Evolutionary conservation across 805 yeast species (phyloP).

Genomic region (Yarrowia deformans): DNA sequence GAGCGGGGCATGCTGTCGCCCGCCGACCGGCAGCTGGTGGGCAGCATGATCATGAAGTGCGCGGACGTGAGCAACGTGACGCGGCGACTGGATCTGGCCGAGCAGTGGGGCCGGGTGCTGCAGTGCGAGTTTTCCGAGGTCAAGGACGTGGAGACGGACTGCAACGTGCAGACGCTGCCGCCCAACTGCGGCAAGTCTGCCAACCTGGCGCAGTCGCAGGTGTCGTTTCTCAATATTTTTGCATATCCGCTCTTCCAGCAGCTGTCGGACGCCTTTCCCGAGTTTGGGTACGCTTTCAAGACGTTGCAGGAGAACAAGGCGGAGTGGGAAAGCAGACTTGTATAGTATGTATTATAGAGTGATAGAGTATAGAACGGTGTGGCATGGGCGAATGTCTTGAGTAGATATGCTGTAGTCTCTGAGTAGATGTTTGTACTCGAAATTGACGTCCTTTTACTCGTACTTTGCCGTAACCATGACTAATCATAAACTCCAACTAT

Average conservation of each 20-base stretch:
- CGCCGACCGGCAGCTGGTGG: constrained; percentile 53
- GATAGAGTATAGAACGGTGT: constrained; percentile 19
- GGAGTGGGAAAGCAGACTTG: constrained; percentile 38
- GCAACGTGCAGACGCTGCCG: constrained; percentile 44
- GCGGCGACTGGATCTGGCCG: constrained; percentile 74
- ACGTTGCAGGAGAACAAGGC: constrained; percentile 35
- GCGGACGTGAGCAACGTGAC: constrained; percentile 96
- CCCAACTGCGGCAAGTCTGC: constrained; percentile 37
- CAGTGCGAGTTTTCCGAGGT: constrained; percentile 80
- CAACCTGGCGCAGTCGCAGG: constrained; percentile 69
- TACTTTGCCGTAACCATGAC: too few species aligned
- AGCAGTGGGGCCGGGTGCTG: constrained; percentile 87
- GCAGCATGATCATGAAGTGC: constrained; percentile 81
- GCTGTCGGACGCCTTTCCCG: constrained; percentile 66
- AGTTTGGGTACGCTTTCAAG: constrained; percentile 40
- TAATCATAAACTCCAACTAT: too few species aligned
- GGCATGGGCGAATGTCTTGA: not conserved
- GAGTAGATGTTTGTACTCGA: not conserved
- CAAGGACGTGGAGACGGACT: constrained; percentile 57
- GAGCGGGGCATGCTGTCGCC: constrained; percentile 34
- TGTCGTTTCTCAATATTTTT: constrained; percentile 82
- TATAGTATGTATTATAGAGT: constrained; percentile 38
- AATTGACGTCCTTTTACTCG: too few species aligned
- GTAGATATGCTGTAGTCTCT: not conserved
- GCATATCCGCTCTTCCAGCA: constrained; percentile 78